Evolutionary conservation across 805 yeast genomes (phyloP), one percentile per base, ranked within the genome.

Genomic region (Yarrowia deformans): DNA sequence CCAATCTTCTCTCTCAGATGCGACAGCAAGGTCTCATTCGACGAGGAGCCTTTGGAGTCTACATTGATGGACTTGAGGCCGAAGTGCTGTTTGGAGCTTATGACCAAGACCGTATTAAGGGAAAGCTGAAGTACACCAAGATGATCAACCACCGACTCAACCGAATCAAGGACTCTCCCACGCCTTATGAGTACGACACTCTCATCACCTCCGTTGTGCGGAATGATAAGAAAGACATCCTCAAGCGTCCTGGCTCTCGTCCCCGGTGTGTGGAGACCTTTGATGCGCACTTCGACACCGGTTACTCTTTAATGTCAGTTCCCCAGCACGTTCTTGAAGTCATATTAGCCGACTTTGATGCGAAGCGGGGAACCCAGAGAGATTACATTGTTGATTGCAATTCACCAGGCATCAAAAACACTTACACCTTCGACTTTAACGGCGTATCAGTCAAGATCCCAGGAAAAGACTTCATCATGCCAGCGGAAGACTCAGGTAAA

Each of bases 41-140:
- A 1, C n/a, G 66, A 60, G 10, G 43, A 7, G n/a, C 66, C 23
- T 60, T 60, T 18, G 50, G 66, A 3, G 52, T 60, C 14, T 60
- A 45, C 52, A 8, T 60, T n/a, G 42, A 58, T 8, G 63, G 19
- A 14, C 7, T 6, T 4, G 5, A 13, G 2, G 66, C 43, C 6
- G 66, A 45, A 18, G 18, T 60, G 7, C 19, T 45, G 2, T 60
- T 60, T 60, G 66, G 66, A 18, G 66, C 52, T n/a, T 60, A 60
- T 23, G 66, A 60, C 14, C 50, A 34, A 34, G 66, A 32, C 32
- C 9, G 66, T 12, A 43, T 60, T 34, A 43, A 60, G 42, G 52
- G 52, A 0, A n/a, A 43, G 32, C 66, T 60, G 42, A 32, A 18
- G 52, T 60, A 32, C 42, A 7, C n/a, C 14, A n/a, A 14, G 9